A percentile compares a stretch with the other conserved stretches of the same genome.
These are phyloP conservation scores for Pichia ethanolica DNA, from an alignment of 805 yeast genomes.

Conservation along the genomic window DNA sequence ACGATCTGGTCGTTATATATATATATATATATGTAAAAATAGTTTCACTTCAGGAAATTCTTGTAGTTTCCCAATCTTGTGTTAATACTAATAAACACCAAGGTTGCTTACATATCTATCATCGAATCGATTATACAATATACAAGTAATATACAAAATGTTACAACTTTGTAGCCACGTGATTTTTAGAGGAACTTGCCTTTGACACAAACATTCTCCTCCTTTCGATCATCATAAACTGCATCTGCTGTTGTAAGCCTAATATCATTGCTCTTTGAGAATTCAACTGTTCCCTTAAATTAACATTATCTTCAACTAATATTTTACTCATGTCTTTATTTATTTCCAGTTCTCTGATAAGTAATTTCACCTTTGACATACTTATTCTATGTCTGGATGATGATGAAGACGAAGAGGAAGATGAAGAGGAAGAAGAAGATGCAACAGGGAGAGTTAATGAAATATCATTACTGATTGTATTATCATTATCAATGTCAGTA, in stretches of 20 bases:
- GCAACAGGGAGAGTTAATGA: background rate
- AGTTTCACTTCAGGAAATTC: no score
- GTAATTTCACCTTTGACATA: conserved; percentile 27
- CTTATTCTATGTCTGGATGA: conserved; percentile 25
- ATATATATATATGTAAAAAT: no score
- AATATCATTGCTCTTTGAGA: conserved; percentile 37
- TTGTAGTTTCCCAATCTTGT: no score
- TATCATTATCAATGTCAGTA: no score
- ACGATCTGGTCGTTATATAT: no score
- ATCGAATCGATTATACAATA: no score
- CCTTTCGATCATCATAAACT: conserved; percentile 38
- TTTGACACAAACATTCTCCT: conserved; percentile 20
- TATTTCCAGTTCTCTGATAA: conserved; percentile 20
- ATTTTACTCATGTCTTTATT: conserved; percentile 19
- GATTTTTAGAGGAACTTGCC: no score
- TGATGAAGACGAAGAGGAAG: background rate
- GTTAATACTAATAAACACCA: no score
- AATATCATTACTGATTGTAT: background rate
- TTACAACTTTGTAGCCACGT: no score
- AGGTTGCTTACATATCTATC: no score
- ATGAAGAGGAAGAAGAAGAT: background rate
- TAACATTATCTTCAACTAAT: conserved; percentile 19
- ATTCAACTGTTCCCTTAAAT: conserved; percentile 41
- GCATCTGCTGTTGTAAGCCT: conserved; percentile 44
- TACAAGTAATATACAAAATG: no score